Percentiles rank a stretch among this genome's conserved stretches.
phyloP scores from a whole-genome alignment of 495 filamentous ascomycete species.

The Cercophora scortea region DNA sequence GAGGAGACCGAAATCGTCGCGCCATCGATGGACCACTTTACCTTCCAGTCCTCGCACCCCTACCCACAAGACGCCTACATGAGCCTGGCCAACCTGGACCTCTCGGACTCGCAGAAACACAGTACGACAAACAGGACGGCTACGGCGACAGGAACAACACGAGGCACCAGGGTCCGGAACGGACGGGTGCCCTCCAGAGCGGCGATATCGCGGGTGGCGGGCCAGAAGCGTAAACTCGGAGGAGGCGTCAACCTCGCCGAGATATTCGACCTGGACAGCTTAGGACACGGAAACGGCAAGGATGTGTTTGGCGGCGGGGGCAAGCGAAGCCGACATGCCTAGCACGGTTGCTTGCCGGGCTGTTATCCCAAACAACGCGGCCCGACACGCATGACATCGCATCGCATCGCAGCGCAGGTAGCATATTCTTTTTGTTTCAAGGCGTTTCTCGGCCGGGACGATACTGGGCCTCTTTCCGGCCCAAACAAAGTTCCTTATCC shows the following conservation, averaged over 20 bases:
- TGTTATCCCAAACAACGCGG: too few relatives aligned
- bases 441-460: too few relatives aligned
- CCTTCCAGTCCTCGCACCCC: constrained; percentile 61
- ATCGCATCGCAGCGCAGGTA: too few relatives aligned
- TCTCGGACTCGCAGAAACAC: constrained; percentile 34
- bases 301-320: constrained; percentile 57
- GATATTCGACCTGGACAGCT: constrained; percentile 69
- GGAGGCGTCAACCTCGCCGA: constrained; percentile 56
- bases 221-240: constrained; percentile 61
- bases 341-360: too few relatives aligned
- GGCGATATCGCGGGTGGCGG: constrained; percentile 49
- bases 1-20: constrained; percentile 27
- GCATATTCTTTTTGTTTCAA: too few relatives aligned
- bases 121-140: constrained; percentile 22
- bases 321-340: constrained; percentile 67
- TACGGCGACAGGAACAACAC: constrained; percentile 40
- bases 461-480: too few relatives aligned
- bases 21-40: constrained; percentile 49
- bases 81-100: constrained; percentile 43
- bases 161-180: constrained; percentile 36
- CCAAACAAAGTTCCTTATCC: too few relatives aligned
- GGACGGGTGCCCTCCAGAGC: constrained; percentile 33
- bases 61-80: constrained; percentile 66
- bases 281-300: constrained; percentile 48
- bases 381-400: too few relatives aligned